Conservation (phyloP, 2,329 filamentous ascomycete genomes). For the Leptoxyphium fumago region DNA sequence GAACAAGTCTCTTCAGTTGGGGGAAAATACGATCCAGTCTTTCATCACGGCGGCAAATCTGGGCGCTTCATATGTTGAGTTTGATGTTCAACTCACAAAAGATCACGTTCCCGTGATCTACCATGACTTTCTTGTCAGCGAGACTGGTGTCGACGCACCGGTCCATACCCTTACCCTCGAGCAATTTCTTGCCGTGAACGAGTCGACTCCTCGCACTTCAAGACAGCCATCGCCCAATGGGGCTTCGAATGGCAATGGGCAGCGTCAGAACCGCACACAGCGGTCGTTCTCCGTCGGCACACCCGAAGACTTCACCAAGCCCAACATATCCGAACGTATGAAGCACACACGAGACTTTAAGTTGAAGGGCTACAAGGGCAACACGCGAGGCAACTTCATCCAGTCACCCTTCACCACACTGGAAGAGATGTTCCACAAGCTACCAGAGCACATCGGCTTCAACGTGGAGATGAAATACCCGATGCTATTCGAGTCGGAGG, state of each 20-base stretch:
- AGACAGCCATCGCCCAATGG: slow-evolving; percentile 31
- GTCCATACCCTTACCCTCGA: slow-evolving; percentile 91
- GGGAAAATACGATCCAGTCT: slow-evolving; percentile 88
- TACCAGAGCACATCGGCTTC: slow-evolving; percentile 76
- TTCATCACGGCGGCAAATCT: slow-evolving; percentile 94
- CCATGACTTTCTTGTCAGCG: slow-evolving; percentile 93
- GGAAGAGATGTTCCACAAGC: slow-evolving; percentile 76
- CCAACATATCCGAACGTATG: slow-evolving; percentile 69
- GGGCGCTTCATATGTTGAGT: slow-evolving; percentile 59
- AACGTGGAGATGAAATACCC: slow-evolving; percentile 99
- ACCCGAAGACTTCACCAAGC: slow-evolving; percentile 20
- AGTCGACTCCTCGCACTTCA: slow-evolving; percentile 31
- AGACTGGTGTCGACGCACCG: slow-evolving; percentile 91
- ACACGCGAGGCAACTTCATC: slow-evolving; percentile 85
- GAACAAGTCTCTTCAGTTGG: slow-evolving; percentile 78
- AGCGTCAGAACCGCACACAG: slow-evolving; percentile 17
- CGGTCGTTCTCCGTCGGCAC: slow-evolving; percentile 48
- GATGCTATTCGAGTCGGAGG: slow-evolving; percentile 89
- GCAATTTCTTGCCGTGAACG: slow-evolving; percentile 82
- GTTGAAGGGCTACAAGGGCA: slow-evolving; percentile 87
- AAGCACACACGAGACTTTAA: slow-evolving; percentile 95
- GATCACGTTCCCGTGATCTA: slow-evolving; percentile 97
- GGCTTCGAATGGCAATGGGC: slow-evolving; percentile 1
- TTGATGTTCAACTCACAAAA: slow-evolving; percentile 94
- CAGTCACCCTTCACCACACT: slow-evolving; percentile 91